These are phyloP conservation scores for Phytophthora boehmeriae DNA, from an alignment of 352 stramenopile genomes.

Conservation along the genomic window DNA sequence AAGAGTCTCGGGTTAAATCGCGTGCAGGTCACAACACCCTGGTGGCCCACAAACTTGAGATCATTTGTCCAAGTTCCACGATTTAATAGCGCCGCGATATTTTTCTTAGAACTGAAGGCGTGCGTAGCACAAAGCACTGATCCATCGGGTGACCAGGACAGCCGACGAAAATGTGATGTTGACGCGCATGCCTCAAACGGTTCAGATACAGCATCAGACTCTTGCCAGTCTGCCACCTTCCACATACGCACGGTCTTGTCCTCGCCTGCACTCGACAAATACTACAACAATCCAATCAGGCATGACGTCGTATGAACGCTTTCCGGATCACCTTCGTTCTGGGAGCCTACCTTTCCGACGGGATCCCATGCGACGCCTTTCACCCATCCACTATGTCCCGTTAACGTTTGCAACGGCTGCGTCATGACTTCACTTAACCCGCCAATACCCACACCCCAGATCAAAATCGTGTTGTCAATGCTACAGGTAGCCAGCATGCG, in stretches of 20 bases:
- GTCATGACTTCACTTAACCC: constrained; percentile 71
- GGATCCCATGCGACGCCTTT: constrained; percentile 89
- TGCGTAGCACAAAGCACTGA: constrained; percentile 83
- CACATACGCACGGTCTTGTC: constrained; percentile 89
- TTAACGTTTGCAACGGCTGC: constrained; percentile 78
- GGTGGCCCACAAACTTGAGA: constrained; percentile 87
- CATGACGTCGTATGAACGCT: background rate
- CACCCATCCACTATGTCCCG: constrained; percentile 85
- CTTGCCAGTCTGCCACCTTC: constrained; percentile 83
- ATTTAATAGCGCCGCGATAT: constrained; percentile 81
- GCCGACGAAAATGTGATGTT: constrained; percentile 81
- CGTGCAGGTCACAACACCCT: constrained; percentile 78
- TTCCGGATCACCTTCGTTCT: background rate
- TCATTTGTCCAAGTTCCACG: constrained; percentile 82
- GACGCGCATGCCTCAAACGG: constrained; percentile 82
- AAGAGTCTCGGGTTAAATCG: constrained; percentile 86
- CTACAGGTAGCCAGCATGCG: constrained; percentile 88
- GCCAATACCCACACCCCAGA: constrained; percentile 78
- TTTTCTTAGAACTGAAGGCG: constrained; percentile 88
- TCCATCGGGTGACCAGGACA: constrained; percentile 87
- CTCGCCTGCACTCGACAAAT: constrained; percentile 85
- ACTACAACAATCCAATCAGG: constrained; percentile 37
- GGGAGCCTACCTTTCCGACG: constrained; percentile 68
- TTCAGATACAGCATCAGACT: constrained; percentile 63
- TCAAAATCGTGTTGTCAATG: constrained; percentile 89